Evolutionary conservation across 108 stramenopile species (phyloP).

Genomic region (Skeletonema grethae): DNA sequence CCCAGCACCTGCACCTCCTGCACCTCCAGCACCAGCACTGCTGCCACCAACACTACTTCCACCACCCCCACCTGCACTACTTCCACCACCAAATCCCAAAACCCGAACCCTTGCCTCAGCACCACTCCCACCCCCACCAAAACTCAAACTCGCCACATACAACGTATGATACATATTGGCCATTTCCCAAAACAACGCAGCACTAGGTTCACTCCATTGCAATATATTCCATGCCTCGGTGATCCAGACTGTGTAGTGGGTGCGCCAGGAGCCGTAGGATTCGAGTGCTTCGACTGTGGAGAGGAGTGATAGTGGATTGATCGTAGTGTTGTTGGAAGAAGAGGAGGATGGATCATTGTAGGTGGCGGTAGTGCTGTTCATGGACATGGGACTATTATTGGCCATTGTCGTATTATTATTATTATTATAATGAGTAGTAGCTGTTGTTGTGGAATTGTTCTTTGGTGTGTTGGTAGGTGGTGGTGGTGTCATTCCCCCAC

Average conservation of each 20-base stretch:
- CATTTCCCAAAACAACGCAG: conserved; percentile 97
- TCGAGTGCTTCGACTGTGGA: conserved; percentile 47
- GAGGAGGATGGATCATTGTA: too few relatives aligned
- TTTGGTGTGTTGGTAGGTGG: not conserved
- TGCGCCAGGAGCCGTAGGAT: conserved; percentile 33
- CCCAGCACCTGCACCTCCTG: not conserved
- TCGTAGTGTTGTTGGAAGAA: not conserved
- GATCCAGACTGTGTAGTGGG: conserved; percentile 90
- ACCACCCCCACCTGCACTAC: conserved; percentile 10
- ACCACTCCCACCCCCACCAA: conserved; percentile 42
- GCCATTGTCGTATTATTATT: not conserved
- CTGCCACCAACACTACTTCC: not conserved
- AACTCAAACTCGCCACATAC: conserved; percentile 66
- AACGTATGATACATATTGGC: conserved; percentile 92
- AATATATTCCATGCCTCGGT: conserved; percentile 92
- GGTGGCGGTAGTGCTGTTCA: not conserved
- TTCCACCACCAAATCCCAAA: conserved; percentile 19
- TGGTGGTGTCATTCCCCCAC: not conserved
- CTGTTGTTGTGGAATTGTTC: conserved; percentile 26
- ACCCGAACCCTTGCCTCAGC: conserved; percentile 16
- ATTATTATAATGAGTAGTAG: too few relatives aligned
- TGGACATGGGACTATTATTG: conserved; percentile 3
- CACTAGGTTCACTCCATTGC: conserved; percentile 86
- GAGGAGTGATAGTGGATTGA: conserved; percentile 32
- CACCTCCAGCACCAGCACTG: not conserved